Evolutionary conservation across 2,329 filamentous ascomycete species (phyloP), one percentile per base, ranked within the genome.

Genomic region (Orbilia ellipsospora): DNA sequence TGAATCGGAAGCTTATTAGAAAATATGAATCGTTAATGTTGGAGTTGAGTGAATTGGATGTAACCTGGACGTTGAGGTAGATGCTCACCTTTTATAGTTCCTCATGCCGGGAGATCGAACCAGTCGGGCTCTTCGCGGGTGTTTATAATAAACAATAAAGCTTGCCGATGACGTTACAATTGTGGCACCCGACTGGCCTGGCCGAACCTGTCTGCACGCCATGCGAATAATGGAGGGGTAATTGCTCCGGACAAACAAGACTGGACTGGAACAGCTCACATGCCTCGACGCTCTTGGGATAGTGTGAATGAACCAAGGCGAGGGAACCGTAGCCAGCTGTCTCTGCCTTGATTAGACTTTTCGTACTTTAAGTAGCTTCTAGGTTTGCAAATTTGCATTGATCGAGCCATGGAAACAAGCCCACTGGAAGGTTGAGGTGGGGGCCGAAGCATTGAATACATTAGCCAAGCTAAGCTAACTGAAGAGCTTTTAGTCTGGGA

Each of bases 61-160:
- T 6, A 26, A 13, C 4, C 40, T 18, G 13, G 28, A 54, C 45
- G 4, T 2, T n/a, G 36, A 23, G 66, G 63, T 20, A 52, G 12
- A 50, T 44, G 12, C 6, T 52, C 18, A 26, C 36, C 50, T 65
- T 73, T 59, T 73, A 73, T 73, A 73, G 42, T 62, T 66, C 66
- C 61, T 73, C 68, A 65, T 60, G 18, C 1, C 44, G 57, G 59
- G 50, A 40, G 51, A 61, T 62, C 57, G 12, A 50, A 13, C 52
- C 31, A 36, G 31, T 36, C 31, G 31, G 31, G 10, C 31, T 36
- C 6, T 48, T 48, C 7, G 16, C 44, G 13, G 44, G 44, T 48
- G 44, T 48, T 36, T 4, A 36, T 36, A 36, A 36, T 36, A 36
- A 36, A 36, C 10, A 6, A 36, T 36, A 36, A 36, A 20, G 18